Percentiles rank a stretch among this genome's conserved stretches.
Evolutionary conservation across 2,329 filamentous ascomycete genomes (phyloP).

Genomic region (Lasiodiplodia sp.): DNA sequence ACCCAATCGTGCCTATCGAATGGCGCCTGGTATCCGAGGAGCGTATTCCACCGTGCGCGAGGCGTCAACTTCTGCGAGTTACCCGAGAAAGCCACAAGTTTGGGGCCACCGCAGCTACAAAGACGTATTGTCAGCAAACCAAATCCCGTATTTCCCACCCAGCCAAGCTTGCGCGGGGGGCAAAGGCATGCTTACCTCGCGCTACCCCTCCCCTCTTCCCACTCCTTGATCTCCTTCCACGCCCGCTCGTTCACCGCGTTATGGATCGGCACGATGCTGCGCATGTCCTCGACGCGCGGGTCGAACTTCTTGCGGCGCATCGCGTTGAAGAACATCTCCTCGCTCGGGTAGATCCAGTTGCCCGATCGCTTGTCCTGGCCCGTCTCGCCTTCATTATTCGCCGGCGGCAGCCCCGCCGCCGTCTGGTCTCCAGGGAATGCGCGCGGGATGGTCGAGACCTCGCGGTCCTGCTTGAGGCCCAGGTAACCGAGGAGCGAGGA

Average conservation of each 20-base stretch:
- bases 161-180: neutral
- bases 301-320: slow-evolving; percentile 90
- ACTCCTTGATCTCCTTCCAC: slow-evolving; percentile 88
- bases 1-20: slow-evolving; percentile 99
- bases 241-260: slow-evolving; percentile 98
- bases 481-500: slow-evolving; percentile 32
- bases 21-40: slow-evolving; percentile 86
- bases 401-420: slow-evolving; percentile 51
- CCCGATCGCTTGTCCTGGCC: slow-evolving; percentile 71
- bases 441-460: slow-evolving; percentile 77
- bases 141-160: neutral
- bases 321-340: slow-evolving; percentile 97
- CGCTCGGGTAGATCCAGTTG: slow-evolving; percentile 97
- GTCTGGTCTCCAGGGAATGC: slow-evolving; percentile 48
- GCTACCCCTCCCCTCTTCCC: slow-evolving; percentile 74
- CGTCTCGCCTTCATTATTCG: slow-evolving; percentile 78
- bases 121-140: slow-evolving; percentile 21
- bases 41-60: slow-evolving; percentile 79
- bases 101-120: slow-evolving; percentile 74
- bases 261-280: slow-evolving; percentile 92
- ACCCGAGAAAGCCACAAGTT: slow-evolving; percentile 83
- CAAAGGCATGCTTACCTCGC: slow-evolving; percentile 56
- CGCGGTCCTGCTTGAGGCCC: slow-evolving; percentile 66
- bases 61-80: slow-evolving; percentile 72
- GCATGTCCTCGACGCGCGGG: slow-evolving; percentile 77